Evolutionary conservation across 768 basidiomycete genomes (phyloP).

Genomic region (Coprinellus micaceus): DNA sequence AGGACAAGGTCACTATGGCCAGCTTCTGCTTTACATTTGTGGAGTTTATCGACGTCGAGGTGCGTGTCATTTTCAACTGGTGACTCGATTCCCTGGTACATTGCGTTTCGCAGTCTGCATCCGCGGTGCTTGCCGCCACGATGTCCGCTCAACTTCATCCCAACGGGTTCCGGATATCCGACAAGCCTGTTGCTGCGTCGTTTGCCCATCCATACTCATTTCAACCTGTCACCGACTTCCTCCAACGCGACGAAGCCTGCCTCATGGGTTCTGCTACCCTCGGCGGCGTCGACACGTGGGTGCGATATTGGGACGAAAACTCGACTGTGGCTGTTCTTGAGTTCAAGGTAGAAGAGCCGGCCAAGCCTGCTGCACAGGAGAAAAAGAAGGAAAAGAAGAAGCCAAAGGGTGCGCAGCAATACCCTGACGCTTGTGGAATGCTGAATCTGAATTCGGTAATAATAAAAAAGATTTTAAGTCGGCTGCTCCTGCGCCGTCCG

Average conservation of each 20-base stretch:
- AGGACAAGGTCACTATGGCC: slow-evolving; percentile 81
- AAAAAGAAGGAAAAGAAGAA: slow-evolving; percentile 66
- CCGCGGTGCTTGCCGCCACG: slow-evolving; percentile 74
- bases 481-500: slow-evolving; percentile 48
- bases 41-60: slow-evolving; percentile 83
- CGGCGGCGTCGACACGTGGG: slow-evolving; percentile 75
- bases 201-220: slow-evolving; percentile 93
- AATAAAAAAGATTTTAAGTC: slow-evolving; percentile 28
- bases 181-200: slow-evolving; percentile 84
- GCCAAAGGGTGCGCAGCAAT: slow-evolving; percentile 36
- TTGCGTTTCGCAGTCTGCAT: slow-evolving; percentile 59
- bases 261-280: slow-evolving; percentile 62
- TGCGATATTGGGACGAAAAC: slow-evolving; percentile 90
- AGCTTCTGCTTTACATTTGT: slow-evolving; percentile 95
- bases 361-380: slow-evolving; percentile 33
- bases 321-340: slow-evolving; percentile 73
- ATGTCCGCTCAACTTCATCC: slow-evolving; percentile 88
- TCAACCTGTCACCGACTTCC: slow-evolving; percentile 71
- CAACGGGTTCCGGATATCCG: slow-evolving; percentile 89
- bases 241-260: slow-evolving; percentile 74
- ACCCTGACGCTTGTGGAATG: neutral
- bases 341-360: slow-evolving; percentile 70
- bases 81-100: slow-evolving; percentile 10
- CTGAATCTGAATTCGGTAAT: no score
- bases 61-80: slow-evolving; percentile 28